Percentiles rank a stretch among this genome's conserved stretches.
Evolutionary conservation across 108 stramenopile genomes (phyloP).

Genomic region (Phaeodactylum tricornutum): DNA sequence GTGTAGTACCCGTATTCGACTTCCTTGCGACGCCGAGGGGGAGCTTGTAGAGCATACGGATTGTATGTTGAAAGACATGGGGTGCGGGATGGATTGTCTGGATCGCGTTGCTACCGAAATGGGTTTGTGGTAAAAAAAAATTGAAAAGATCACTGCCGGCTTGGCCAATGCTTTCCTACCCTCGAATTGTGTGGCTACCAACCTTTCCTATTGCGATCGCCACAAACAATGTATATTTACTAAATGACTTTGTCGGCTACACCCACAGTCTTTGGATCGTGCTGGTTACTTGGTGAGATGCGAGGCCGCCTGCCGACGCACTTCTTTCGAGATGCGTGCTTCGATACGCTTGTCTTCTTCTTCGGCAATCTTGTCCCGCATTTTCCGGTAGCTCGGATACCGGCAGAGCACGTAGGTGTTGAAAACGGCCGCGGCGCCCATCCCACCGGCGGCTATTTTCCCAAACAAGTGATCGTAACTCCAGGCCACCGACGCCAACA

Average conservation of each 20-base stretch:
- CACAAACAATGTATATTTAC: too few species aligned
- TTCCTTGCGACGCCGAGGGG: constrained; percentile 12
- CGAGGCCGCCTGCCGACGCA: constrained; percentile 63
- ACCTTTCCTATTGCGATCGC: too few species aligned
- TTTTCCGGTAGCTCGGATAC: constrained; percentile 69
- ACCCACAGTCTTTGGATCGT: too few species aligned
- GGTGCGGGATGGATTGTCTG: constrained; percentile 26
- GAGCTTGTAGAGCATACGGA: constrained; percentile 3
- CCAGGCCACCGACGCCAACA: constrained; percentile 49
- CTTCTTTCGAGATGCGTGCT: constrained; percentile 73
- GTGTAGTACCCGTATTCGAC: background rate
- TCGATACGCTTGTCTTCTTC: constrained; percentile 85
- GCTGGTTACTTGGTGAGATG: constrained; percentile 17
- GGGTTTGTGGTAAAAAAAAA: constrained; percentile 7
- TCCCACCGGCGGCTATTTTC: constrained; percentile 25
- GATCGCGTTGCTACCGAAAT: constrained; percentile 16
- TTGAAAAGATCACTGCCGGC: too few species aligned
- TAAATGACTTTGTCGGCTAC: too few species aligned
- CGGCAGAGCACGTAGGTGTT: constrained; percentile 75
- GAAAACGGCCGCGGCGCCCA: constrained; percentile 45
- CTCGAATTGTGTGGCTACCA: too few species aligned
- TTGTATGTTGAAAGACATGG: constrained; percentile 6
- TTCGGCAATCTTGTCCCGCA: constrained; percentile 74
- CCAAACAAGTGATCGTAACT: constrained; percentile 51
- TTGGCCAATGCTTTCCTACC: too few species aligned